Evolutionary conservation across 768 basidiomycete genomes (phyloP).

Genomic region (Macrolepiota fuliginosa): DNA sequence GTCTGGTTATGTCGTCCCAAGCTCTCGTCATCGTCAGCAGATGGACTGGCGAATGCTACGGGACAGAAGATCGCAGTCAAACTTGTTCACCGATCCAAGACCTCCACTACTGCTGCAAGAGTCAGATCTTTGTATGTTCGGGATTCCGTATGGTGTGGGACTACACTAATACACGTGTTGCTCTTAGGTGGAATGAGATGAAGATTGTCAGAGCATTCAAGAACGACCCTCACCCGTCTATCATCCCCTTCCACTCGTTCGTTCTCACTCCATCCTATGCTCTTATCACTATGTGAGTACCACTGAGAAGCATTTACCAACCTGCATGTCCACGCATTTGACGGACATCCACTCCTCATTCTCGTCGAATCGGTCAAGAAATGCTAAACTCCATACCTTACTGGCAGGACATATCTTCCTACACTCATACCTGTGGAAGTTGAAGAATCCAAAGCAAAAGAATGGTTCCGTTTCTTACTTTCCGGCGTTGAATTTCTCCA

Average conservation of each 20-base stretch:
- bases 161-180: background rate
- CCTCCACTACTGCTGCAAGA: conserved; percentile 83
- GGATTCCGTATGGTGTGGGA: background rate
- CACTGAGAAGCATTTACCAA: background rate
- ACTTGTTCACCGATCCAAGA: conserved; percentile 86
- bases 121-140: conserved; percentile 77
- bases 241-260: conserved; percentile 92
- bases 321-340: background rate
- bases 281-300: conserved; percentile 83
- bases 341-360: background rate
- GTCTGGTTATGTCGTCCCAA: conserved; percentile 80
- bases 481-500: conserved; percentile 86
- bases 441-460: conserved; percentile 68
- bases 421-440: conserved; percentile 87
- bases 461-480: conserved; percentile 81
- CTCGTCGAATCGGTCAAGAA: conserved; percentile 18
- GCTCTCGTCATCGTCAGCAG: conserved; percentile 33
- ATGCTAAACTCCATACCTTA: background rate
- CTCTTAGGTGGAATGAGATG: conserved; percentile 91
- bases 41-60: conserved; percentile 33
- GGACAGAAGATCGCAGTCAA: conserved; percentile 82
- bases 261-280: conserved; percentile 91
- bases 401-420: conserved; percentile 79
- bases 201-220: conserved; percentile 88
- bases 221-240: conserved; percentile 83